Evolutionary conservation across 2,329 filamentous ascomycete genomes (phyloP).

Genomic region (Calonectria pauciramosa): DNA sequence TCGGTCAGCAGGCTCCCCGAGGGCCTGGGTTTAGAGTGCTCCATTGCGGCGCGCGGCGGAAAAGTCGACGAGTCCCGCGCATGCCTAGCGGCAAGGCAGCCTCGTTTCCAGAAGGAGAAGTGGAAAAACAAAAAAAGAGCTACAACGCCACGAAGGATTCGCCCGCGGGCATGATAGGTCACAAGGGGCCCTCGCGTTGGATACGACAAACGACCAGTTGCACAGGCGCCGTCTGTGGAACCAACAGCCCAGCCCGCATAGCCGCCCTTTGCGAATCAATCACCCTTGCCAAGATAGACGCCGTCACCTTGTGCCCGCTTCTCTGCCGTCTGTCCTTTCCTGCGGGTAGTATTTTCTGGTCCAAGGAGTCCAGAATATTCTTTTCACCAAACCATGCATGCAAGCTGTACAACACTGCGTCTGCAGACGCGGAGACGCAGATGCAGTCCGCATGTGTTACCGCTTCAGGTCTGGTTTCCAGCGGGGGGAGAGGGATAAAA

Average conservation of each 20-base stretch:
- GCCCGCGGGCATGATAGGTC: background rate
- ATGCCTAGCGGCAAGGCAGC: background rate
- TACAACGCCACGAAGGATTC: background rate
- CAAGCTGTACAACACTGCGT: background rate
- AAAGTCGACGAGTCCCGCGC: background rate
- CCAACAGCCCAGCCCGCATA: background rate
- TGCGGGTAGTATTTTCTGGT: background rate
- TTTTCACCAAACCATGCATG: background rate
- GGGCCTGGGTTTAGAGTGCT: background rate
- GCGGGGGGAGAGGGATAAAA: background rate
- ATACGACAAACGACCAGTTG: constrained; percentile 2
- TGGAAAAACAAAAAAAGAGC: background rate
- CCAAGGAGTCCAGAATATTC: background rate
- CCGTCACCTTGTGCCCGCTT: background rate
- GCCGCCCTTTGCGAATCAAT: constrained; percentile 1
- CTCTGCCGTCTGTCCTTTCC: background rate
- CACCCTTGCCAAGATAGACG: background rate
- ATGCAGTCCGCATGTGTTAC: constrained; percentile 6
- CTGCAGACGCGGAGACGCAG: background rate
- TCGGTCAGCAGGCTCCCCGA: background rate
- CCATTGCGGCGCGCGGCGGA: background rate
- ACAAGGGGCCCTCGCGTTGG: background rate
- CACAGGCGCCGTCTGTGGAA: constrained; percentile 5
- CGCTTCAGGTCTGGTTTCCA: constrained; percentile 2
- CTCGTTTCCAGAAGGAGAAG: background rate